Percentiles rank a stretch among this genome's conserved stretches.
Conservation (phyloP, 169 alveolate species). For the Pseudocohnilembus persalinus region DNA sequence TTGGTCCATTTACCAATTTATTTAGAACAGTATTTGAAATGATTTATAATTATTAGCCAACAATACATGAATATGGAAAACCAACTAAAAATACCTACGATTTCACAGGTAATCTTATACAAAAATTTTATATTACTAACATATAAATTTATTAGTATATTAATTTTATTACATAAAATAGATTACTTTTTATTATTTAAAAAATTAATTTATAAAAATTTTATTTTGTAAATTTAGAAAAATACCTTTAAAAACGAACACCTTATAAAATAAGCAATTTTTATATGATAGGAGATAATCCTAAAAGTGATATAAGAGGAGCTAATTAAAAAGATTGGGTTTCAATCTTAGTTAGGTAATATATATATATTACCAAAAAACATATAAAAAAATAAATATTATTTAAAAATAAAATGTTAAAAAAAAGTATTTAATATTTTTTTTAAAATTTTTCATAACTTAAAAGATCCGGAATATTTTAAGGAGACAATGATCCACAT, state of each 20-base stretch:
- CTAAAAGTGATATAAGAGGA: conserved; percentile 51
- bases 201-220: too few species aligned
- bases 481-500: conserved; percentile 36
- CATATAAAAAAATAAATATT: not conserved
- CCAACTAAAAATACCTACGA: conserved; percentile 34
- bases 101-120: conserved; percentile 12
- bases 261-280: conserved; percentile 30
- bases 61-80: conserved; percentile 38
- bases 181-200: too few species aligned
- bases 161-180: not conserved
- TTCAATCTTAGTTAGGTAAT: conserved; percentile 21
- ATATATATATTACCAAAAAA: not conserved
- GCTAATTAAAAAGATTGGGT: conserved; percentile 33
- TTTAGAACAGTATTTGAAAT: not conserved
- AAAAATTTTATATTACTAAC: not conserved
- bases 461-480: conserved; percentile 43
- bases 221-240: too few species aligned
- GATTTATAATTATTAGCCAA: conserved; percentile 2
- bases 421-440: not conserved
- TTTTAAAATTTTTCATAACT: not conserved
- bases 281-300: conserved; percentile 52
- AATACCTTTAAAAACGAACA: conserved; percentile 8
- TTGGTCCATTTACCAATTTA: conserved; percentile 38
- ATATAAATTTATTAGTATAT: not conserved
- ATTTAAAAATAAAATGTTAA: not conserved